Conservation (phyloP, 768 basidiomycete species). For the Tephrocybe sp. region DNA sequence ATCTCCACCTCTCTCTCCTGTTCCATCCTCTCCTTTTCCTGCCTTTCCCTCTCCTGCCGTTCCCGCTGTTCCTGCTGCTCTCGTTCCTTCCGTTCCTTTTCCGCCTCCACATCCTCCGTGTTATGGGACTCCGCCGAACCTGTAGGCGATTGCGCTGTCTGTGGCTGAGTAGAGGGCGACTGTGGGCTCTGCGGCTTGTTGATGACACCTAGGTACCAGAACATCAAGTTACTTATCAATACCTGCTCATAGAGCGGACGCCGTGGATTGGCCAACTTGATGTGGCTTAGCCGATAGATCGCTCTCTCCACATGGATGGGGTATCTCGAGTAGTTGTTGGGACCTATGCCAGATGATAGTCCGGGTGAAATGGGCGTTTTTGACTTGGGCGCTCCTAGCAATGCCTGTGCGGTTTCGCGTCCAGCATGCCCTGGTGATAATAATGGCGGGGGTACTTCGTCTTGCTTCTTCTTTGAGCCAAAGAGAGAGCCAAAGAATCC, state of each 20-base stretch:
- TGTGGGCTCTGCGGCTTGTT: constrained; percentile 77
- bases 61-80: constrained; percentile 41
- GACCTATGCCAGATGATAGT: constrained; percentile 37
- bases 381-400: constrained; percentile 82
- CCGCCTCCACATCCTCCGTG: constrained; percentile 35
- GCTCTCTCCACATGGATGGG: constrained; percentile 99
- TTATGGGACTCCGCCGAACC: constrained; percentile 30
- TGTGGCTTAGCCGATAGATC: constrained; percentile 95
- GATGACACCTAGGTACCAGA: constrained; percentile 99
- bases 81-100: constrained; percentile 38
- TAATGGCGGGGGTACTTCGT: constrained; percentile 41
- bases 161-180: constrained; percentile 31
- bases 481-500: constrained; percentile 94
- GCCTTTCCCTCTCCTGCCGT: constrained; percentile 39
- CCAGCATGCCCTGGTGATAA: constrained; percentile 49
- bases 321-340: constrained; percentile 71
- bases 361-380: constrained; percentile 68
- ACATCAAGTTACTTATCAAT: constrained; percentile 91
- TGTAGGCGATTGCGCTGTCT: constrained; percentile 20
- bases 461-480: constrained; percentile 85
- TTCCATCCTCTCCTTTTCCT: constrained; percentile 41
- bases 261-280: constrained; percentile 97
- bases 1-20: constrained; percentile 51
- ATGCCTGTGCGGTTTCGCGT: constrained; percentile 83
- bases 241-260: constrained; percentile 97